Evolutionary conservation across 495 filamentous ascomycete species (phyloP).

Genomic region (Trichoderma orchidacearum): DNA sequence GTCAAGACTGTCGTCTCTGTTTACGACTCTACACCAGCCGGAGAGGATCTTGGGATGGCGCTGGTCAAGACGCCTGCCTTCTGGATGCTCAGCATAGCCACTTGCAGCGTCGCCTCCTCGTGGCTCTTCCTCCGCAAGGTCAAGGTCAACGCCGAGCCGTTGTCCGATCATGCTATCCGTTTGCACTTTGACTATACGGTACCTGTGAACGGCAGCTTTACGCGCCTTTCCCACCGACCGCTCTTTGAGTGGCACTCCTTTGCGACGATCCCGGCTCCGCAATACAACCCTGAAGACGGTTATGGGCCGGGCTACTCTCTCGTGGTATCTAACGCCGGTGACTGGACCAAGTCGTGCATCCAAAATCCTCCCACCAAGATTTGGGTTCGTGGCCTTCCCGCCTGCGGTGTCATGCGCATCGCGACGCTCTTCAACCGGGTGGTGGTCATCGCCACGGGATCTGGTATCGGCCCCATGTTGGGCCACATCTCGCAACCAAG

Average conservation of each 20-base stretch:
- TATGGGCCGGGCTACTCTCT: constrained; percentile 42
- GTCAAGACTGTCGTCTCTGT: constrained; percentile 30
- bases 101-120: constrained; percentile 46
- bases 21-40: constrained; percentile 31
- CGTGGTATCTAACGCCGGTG: constrained; percentile 68
- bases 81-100: constrained; percentile 53
- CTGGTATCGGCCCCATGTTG: constrained; percentile 63
- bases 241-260: constrained; percentile 74
- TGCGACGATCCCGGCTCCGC: constrained; percentile 53
- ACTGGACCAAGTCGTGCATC: constrained; percentile 63
- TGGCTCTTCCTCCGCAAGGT: constrained; percentile 55
- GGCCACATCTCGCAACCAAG: constrained; percentile 28
- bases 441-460: constrained; percentile 70
- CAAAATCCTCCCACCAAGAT: constrained; percentile 41
- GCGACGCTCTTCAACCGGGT: constrained; percentile 54
- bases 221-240: constrained; percentile 41
- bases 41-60: constrained; percentile 24
- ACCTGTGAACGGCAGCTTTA: constrained; percentile 39
- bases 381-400: constrained; percentile 39
- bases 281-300: constrained; percentile 33
- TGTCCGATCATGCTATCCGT: constrained; percentile 58
- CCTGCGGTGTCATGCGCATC: constrained; percentile 59
- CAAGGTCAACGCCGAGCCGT: constrained; percentile 42
- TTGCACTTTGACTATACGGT: constrained; percentile 52
- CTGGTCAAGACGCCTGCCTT: constrained; percentile 46